Evolutionary conservation across 495 filamentous ascomycete species (phyloP), one percentile per base, ranked within the genome.

Genomic region (Penicillium desertorum): DNA sequence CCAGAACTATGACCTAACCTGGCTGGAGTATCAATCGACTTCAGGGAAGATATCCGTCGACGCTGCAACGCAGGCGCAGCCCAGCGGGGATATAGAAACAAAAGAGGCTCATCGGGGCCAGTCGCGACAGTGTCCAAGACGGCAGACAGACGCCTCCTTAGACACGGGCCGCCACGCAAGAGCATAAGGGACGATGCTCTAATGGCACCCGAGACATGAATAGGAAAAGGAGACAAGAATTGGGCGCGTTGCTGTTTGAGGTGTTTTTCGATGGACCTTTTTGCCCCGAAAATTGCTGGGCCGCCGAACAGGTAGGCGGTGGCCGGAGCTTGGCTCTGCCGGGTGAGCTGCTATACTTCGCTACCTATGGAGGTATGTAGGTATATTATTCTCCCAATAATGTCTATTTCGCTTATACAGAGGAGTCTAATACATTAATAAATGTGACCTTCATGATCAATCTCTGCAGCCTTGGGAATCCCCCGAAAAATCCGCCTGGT

Each of bases 11-110:
- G 47, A 19, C 22, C 20, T 12, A 20, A 53, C 19, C 32, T 54
- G 14, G 37, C 46, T 10, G 50, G 32, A 44, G 52, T 12, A 29
- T 63, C 22, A 41, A 45, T 17, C 14, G 53, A n/a, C 9, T 58
- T 54, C 32, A 63, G 53, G 19, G 66, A 63, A n/a, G 65, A 56
- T 45, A 66, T 49, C 25, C 55, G 52, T 54, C 65, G 64, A 29
- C 62, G 65, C 12, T 65, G 62, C n/a, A 68, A 34, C 17, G 59
- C 51, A 45, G 69, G 63, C 16, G 71, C 66, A 56, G 66, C 71
- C 75, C 72, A 77, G 59, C 66, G 71, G 54, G 76, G 76, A 53
- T 79, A 79, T 36, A 79, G 75, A 55, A 79, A 79, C 22, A 76
- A 69, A 22, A 79, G 67, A 51, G 74, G 70, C 67, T 78, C 74